phyloP scores from a whole-genome alignment of 495 filamentous ascomycete species.

The Penicillium soppii region DNA sequence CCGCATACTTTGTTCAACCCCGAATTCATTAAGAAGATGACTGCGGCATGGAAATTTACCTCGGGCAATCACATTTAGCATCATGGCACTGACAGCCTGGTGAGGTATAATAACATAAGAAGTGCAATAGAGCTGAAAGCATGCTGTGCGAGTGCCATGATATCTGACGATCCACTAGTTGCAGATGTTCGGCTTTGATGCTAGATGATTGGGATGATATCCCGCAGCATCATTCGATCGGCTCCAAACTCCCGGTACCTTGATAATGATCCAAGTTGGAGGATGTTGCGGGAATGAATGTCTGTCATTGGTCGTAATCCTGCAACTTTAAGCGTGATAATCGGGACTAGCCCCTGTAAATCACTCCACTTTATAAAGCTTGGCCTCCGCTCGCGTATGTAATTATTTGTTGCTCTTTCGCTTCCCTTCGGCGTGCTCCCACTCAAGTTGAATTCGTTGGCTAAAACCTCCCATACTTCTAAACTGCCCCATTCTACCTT shows the following conservation, averaged over 20 bases:
- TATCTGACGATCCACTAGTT: slow-evolving; percentile 4
- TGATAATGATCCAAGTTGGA: too few species aligned
- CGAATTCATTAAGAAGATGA: slow-evolving; percentile 5
- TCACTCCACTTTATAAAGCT: too few species aligned
- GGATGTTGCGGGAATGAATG: slow-evolving; percentile 3
- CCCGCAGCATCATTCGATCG: neutral
- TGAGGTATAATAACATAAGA: neutral
- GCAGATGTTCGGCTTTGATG: slow-evolving; percentile 4
- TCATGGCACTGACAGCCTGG: slow-evolving; percentile 22
- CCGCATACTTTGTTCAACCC: slow-evolving; percentile 30
- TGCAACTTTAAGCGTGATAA: neutral
- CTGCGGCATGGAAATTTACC: slow-evolving; percentile 4
- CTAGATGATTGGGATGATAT: neutral
- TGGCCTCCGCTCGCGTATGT: too few species aligned
- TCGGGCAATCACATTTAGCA: slow-evolving; percentile 10
- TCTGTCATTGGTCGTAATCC: slow-evolving; percentile 6
- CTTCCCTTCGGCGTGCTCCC: too few species aligned
- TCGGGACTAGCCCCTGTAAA: too few species aligned
- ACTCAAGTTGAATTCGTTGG: too few species aligned
- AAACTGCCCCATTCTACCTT: too few species aligned
- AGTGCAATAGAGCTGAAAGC: neutral
- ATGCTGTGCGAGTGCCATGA: neutral
- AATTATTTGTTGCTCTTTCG: too few species aligned
- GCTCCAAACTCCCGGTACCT: slow-evolving; percentile 1
- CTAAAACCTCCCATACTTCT: too few species aligned